phyloP scores from a whole-genome alignment of 2,329 filamentous ascomycete genomes.

The Diaporthe ilicicola region DNA sequence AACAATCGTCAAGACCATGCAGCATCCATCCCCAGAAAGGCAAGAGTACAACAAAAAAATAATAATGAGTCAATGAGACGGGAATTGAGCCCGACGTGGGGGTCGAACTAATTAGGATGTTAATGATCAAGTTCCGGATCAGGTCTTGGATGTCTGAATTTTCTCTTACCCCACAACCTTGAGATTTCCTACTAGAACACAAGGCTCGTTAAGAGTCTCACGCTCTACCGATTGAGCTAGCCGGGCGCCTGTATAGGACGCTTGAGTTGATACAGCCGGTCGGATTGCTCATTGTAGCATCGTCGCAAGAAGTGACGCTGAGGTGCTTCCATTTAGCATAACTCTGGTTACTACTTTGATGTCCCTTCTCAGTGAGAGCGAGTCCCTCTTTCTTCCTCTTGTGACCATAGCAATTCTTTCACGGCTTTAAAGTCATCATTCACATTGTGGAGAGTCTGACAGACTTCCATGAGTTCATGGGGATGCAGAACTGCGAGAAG shows the following conservation, averaged over 20 bases:
- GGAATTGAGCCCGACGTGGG: slow-evolving; percentile 40
- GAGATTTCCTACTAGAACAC: slow-evolving; percentile 20
- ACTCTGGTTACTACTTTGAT: not conserved
- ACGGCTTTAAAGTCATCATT: not conserved
- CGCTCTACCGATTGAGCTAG: slow-evolving; percentile 78
- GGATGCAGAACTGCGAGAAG: not conserved
- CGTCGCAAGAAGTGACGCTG: not conserved
- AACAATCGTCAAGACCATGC: not conserved
- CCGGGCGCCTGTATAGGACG: slow-evolving; percentile 49
- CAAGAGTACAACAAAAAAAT: slow-evolving; percentile 8
- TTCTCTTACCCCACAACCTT: slow-evolving; percentile 29
- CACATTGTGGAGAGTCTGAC: not conserved
- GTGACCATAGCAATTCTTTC: not conserved
- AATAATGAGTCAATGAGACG: slow-evolving; percentile 29
- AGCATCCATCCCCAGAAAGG: no score
- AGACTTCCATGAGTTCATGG: not conserved
- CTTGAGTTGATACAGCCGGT: not conserved
- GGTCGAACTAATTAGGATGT: slow-evolving; percentile 35
- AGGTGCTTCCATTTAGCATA: not conserved
- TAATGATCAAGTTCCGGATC: not conserved
- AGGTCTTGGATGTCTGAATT: not conserved
- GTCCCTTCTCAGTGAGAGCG: not conserved
- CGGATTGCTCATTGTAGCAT: not conserved
- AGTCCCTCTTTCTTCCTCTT: not conserved
- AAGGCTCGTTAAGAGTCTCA: slow-evolving; percentile 68